Conservation (phyloP, 1,284 basidiomycete species). For the Boletus coffeatus region DNA sequence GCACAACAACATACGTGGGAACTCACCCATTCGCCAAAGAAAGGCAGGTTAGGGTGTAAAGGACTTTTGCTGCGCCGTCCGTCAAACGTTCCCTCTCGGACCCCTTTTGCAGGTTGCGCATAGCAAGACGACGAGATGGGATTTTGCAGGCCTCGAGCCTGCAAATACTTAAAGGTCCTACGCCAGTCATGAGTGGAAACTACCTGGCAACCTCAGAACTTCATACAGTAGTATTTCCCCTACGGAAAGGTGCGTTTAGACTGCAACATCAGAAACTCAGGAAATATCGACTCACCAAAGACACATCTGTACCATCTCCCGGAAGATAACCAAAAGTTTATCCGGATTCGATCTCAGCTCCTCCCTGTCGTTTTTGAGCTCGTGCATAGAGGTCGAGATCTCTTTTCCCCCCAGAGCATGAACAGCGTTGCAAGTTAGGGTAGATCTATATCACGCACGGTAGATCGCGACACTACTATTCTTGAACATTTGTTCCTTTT, state of each 20-base stretch:
- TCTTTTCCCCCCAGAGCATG: constrained; percentile 37
- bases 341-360: constrained; percentile 41
- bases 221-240: constrained; percentile 77
- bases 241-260: constrained; percentile 23
- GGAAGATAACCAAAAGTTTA: constrained; percentile 63
- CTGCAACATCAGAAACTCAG: not conserved
- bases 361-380: constrained; percentile 49
- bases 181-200: constrained; percentile 6
- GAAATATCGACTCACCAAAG: constrained; percentile 53
- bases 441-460: constrained; percentile 37
- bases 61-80: too few species aligned
- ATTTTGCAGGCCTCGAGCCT: too few species aligned
- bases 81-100: too few species aligned
- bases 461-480: constrained; percentile 77
- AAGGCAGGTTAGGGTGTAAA: too few species aligned
- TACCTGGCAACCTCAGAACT: not conserved
- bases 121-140: too few species aligned
- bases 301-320: constrained; percentile 86
- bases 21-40: too few species aligned
- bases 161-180: constrained; percentile 50
- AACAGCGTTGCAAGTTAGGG: not conserved
- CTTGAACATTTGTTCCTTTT: constrained; percentile 83
- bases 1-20: too few species aligned
- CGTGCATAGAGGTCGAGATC: constrained; percentile 63
- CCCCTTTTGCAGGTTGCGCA: too few species aligned